Evolutionary conservation across 2,329 filamentous ascomycete genomes (phyloP).

Genomic region (Tolypocladium endophyticum): DNA sequence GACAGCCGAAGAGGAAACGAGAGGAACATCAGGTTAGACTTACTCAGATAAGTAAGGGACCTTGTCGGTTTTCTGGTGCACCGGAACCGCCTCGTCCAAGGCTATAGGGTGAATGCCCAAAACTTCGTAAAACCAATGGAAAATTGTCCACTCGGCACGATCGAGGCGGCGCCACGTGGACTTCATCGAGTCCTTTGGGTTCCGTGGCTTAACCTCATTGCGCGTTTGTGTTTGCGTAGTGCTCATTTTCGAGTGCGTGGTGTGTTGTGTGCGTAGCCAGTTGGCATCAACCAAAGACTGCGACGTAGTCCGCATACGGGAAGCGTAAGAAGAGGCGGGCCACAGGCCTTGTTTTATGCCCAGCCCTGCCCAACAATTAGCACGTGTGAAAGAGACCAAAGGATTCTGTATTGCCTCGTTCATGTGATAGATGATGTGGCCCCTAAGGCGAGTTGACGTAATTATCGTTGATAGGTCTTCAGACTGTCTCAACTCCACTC

Average conservation of each 20-base stretch:
- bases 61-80: slow-evolving; percentile 25
- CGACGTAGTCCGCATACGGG: not conserved
- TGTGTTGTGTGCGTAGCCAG: no score
- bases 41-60: slow-evolving; percentile 26
- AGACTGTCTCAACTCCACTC: not conserved
- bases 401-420: not conserved
- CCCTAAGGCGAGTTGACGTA: not conserved
- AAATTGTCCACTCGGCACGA: slow-evolving; percentile 15
- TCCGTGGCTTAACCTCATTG: not conserved
- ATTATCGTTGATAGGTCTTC: not conserved
- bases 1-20: no score
- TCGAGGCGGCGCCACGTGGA: slow-evolving; percentile 23
- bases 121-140: slow-evolving; percentile 21
- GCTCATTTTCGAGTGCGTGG: not conserved
- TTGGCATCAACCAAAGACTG: not conserved
- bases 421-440: not conserved
- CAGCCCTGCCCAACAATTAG: not conserved
- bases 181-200: slow-evolving; percentile 26
- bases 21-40: no score
- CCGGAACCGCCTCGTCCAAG: not conserved
- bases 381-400: not conserved
- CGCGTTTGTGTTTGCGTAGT: not conserved
- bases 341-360: not conserved
- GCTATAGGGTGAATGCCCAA: not conserved
- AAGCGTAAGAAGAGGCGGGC: not conserved